Evolutionary conservation across 2,329 filamentous ascomycete genomes (phyloP).

Genomic region (Neofusicoccum umdonicola): DNA sequence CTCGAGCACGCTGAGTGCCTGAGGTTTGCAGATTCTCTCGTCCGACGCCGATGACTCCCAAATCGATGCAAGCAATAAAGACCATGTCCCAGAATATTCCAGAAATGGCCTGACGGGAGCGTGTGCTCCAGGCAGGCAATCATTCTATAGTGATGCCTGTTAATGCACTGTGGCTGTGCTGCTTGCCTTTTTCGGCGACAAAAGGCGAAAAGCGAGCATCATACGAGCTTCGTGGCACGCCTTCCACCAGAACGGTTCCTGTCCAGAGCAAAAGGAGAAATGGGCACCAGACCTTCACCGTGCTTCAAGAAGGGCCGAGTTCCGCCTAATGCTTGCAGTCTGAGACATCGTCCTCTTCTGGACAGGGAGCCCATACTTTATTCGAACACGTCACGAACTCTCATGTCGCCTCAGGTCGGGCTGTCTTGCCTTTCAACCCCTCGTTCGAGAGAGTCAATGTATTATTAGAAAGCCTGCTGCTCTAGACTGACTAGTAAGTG

Average conservation of each 20-base stretch:
- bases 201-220: background rate
- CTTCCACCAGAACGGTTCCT: background rate
- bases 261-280: background rate
- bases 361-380: background rate
- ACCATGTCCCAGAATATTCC: background rate
- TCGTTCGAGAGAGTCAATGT: background rate
- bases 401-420: background rate
- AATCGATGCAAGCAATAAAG: background rate
- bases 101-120: background rate
- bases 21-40: background rate
- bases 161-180: conserved; percentile 9
- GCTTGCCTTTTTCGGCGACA: conserved; percentile 5
- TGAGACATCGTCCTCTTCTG: background rate
- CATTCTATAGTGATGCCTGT: background rate
- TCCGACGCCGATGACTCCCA: background rate
- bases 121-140: background rate
- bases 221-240: background rate
- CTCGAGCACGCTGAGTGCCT: background rate
- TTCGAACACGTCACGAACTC: background rate
- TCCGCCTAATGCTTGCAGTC: background rate
- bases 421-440: background rate
- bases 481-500: background rate
- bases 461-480: background rate
- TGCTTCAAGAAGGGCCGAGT: background rate
- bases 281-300: background rate